Evolutionary conservation across 2,329 filamentous ascomycete genomes (phyloP).

Genomic region (Clonostachys byssicola): DNA sequence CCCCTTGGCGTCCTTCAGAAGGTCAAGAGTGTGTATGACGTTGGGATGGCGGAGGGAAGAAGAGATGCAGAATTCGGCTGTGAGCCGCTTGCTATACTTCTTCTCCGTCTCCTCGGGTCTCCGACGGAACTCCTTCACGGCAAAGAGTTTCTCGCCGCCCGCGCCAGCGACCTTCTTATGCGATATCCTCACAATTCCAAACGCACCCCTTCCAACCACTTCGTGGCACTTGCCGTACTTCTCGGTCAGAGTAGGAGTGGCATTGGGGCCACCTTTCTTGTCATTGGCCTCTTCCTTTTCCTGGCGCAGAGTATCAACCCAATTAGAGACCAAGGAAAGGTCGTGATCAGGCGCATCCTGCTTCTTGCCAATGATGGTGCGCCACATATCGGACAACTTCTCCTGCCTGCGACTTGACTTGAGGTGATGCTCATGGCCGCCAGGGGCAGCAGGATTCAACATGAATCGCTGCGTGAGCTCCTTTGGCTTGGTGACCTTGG

Average conservation of each 20-base stretch:
- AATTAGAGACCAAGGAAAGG: constrained; percentile 87
- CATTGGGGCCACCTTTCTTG: constrained; percentile 71
- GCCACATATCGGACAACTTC: constrained; percentile 89
- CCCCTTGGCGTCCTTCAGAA: constrained; percentile 92
- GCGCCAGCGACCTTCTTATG: constrained; percentile 89
- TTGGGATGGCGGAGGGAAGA: constrained; percentile 95
- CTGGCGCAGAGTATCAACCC: constrained; percentile 89
- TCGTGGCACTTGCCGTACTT: constrained; percentile 99
- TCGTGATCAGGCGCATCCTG: constrained; percentile 72
- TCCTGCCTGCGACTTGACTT: constrained; percentile 90
- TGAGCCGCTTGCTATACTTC: constrained; percentile 96
- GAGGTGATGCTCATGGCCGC: constrained; percentile 81
- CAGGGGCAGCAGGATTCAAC: constrained; percentile 45
- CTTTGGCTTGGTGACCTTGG: constrained; percentile 17
- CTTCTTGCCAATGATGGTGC: constrained; percentile 79
- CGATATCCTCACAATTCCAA: constrained; percentile 95
- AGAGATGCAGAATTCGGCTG: constrained; percentile 97
- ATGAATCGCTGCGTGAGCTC: constrained; percentile 41
- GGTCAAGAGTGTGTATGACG: constrained; percentile 94
- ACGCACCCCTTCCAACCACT: constrained; percentile 90
- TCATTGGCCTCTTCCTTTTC: constrained; percentile 85
- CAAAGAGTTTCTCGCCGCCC: constrained; percentile 84
- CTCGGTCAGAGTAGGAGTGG: constrained; percentile 73
- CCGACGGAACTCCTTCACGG: constrained; percentile 96
- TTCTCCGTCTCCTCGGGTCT: constrained; percentile 92